Conservation (phyloP, 352 stramenopile genomes). For the Peronospora belbahrii region DNA sequence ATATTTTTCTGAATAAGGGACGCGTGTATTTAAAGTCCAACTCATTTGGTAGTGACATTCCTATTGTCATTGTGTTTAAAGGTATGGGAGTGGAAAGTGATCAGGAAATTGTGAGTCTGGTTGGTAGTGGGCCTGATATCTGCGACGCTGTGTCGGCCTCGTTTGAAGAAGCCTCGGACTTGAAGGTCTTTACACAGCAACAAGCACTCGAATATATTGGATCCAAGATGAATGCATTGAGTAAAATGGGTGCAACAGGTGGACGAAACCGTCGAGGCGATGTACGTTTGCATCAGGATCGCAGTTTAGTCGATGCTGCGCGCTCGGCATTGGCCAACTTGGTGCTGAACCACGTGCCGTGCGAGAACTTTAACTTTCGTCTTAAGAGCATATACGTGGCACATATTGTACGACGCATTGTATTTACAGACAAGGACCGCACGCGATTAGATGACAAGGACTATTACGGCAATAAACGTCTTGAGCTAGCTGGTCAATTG, state of each 20-base stretch:
- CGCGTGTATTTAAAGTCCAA: conserved; percentile 99
- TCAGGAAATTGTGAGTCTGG: conserved; percentile 96
- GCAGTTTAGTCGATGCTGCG: conserved; percentile 90
- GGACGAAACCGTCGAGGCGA: conserved; percentile 30
- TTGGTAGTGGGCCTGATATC: conserved; percentile 91
- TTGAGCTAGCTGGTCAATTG: conserved; percentile 98
- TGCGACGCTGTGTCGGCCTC: conserved; percentile 91
- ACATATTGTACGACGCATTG: conserved; percentile 93
- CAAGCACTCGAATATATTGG: conserved; percentile 96
- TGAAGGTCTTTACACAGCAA: conserved; percentile 94
- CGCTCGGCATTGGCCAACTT: conserved; percentile 96
- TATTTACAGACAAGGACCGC: conserved; percentile 83
- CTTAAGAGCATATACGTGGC: conserved; percentile 97
- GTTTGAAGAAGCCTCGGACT: conserved; percentile 92
- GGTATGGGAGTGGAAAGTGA: conserved; percentile 98
- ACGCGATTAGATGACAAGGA: conserved; percentile 97
- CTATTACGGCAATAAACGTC: conserved; percentile 99
- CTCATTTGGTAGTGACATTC: conserved; percentile 94
- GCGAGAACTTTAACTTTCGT: conserved; percentile 95
- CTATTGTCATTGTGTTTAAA: conserved; percentile 95
- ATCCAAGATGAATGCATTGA: conserved; percentile 88
- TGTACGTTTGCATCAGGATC: conserved; percentile 33
- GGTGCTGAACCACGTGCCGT: conserved; percentile 98
- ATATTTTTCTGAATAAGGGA: conserved; percentile 96
- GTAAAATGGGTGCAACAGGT: conserved; percentile 45